Percentiles rank a stretch among this genome's conserved stretches.
Conservation (phyloP, 2,329 filamentous ascomycete genomes). For the Penicillium decumbens region DNA sequence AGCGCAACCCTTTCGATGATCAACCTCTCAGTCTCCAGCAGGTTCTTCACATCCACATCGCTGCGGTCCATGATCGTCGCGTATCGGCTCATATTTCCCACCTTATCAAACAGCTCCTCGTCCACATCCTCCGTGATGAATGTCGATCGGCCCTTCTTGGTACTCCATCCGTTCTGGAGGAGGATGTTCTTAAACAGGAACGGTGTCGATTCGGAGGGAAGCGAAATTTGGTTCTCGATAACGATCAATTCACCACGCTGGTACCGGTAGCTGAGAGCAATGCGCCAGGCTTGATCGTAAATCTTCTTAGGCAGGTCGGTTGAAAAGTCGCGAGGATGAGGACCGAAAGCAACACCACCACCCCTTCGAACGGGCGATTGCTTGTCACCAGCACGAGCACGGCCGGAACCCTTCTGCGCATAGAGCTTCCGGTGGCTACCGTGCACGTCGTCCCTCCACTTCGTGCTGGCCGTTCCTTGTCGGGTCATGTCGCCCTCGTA, state of each 20-base stretch:
- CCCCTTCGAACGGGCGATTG: constrained; percentile 78
- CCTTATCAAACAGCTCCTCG: constrained; percentile 60
- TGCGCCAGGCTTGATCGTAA: constrained; percentile 94
- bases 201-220: constrained; percentile 51
- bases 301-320: constrained; percentile 80
- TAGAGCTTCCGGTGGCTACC: constrained; percentile 78
- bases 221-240: constrained; percentile 69
- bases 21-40: constrained; percentile 77
- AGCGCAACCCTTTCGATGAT: constrained; percentile 82
- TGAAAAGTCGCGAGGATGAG: constrained; percentile 83
- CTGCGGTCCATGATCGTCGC: constrained; percentile 64
- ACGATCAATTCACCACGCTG: constrained; percentile 80
- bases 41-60: constrained; percentile 94
- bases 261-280: constrained; percentile 87
- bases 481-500: constrained; percentile 88
- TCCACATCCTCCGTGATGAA: constrained; percentile 64
- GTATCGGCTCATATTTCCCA: constrained; percentile 61
- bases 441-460: constrained; percentile 76
- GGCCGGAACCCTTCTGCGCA: constrained; percentile 80
- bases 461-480: constrained; percentile 77
- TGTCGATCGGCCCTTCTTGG: constrained; percentile 63
- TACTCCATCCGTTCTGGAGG: constrained; percentile 64
- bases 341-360: constrained; percentile 86
- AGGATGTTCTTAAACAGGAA: constrained; percentile 66
- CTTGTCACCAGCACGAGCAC: constrained; percentile 71